Evolutionary conservation across 306 rosid species (phyloP), one percentile per base, ranked within the genome.

Genomic region (Castanospermum australe): DNA sequence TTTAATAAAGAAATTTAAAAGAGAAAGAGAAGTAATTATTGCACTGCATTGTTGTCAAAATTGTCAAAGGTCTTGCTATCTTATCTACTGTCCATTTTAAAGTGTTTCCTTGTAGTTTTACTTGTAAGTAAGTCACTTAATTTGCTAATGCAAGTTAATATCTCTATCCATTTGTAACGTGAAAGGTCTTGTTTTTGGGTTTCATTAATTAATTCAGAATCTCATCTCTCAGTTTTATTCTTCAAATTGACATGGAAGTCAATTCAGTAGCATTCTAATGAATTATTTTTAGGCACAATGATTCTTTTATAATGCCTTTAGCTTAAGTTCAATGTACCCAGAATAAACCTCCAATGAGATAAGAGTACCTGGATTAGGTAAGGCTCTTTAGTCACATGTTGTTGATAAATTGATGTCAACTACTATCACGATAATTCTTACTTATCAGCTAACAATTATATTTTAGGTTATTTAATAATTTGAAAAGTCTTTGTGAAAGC

Each of bases 371-470:
- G n/a, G 32, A 42, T 68, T 72, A 63, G 74, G 84, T 80, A 52
- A 63, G 28, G 84, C 30, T 62, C 25, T 56, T 51, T 51, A 72
- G 61, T 80, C 79, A 38, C 67, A 51, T 63, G 4, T 71, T 73
- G 74, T 51, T 80, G 74, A 63, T 71, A 62, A 62, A 50, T 71
- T 80, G 45, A 62, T 72, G 28, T 79, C 72, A 59, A 61, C 63
- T 22, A 62, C 38, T 71, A 41, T 79, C 66, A 48, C 25, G 45
- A 61, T 24, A 59, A 59, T 11, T 62, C 56, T 42, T 61, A 42
- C 22, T 41, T 41, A 35, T n/a, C 45, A 55, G 42, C 59, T 35
- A 54, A 77, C 39, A n/a, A 25, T 25, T 77, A 39, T 67, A 62
- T 28, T 67, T n/a, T n/a, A n/a, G 36, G 67, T 39, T 77, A 10